Percentiles rank a stretch among this genome's conserved stretches.
Evolutionary conservation across 148 eudicot genomes (phyloP).

Genomic region (Vaccinium myrtillus): DNA sequence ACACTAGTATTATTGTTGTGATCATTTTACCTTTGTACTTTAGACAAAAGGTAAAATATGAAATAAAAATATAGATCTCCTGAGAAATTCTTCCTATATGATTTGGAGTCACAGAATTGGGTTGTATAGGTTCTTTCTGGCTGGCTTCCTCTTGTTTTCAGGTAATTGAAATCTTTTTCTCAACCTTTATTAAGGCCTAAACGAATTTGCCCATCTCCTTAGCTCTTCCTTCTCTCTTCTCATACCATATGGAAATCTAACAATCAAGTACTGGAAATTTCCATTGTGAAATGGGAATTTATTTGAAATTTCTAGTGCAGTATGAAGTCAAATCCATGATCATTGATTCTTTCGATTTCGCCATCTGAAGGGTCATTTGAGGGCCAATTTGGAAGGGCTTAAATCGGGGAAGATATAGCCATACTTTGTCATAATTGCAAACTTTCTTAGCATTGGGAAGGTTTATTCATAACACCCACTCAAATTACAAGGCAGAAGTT

Average conservation of each 20-base stretch:
- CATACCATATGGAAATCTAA: background rate
- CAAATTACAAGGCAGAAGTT: background rate
- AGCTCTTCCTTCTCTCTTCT: background rate
- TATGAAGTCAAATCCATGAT: background rate
- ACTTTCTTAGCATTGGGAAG: background rate
- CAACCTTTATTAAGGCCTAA: background rate
- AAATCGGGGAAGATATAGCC: background rate
- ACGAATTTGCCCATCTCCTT: background rate
- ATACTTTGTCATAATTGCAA: background rate
- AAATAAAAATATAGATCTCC: background rate
- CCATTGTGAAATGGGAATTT: background rate
- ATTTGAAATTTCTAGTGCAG: background rate
- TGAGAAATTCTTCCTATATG: background rate
- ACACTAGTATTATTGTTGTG: background rate
- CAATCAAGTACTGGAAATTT: background rate
- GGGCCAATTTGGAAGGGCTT: background rate
- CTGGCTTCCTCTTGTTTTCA: background rate
- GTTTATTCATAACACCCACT: background rate
- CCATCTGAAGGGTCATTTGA: background rate
- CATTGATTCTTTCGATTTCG: background rate
- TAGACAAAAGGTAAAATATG: background rate
- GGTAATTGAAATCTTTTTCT: background rate
- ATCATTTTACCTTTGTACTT: background rate
- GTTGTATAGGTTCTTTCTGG: background rate
- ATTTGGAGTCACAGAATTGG: background rate